Conservation (phyloP, 2,329 filamentous ascomycete species). For the Penicillium sp. region DNA sequence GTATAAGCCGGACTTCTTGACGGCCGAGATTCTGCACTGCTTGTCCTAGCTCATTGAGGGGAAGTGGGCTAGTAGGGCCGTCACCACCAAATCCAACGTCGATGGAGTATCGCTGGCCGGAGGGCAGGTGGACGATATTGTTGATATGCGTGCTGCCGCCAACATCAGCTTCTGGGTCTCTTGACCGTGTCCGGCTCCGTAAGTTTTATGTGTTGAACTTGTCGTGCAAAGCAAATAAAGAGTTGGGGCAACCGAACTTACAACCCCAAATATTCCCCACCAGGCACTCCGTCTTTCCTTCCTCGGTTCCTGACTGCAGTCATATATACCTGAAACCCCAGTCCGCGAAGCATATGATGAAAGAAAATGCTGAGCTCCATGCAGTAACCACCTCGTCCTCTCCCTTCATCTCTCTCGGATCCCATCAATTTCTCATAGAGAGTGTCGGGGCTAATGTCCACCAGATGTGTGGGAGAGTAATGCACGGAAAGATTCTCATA, state of each 20-base stretch:
- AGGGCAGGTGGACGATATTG: constrained; percentile 59
- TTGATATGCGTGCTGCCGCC: constrained; percentile 59
- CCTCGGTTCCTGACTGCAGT: constrained; percentile 54
- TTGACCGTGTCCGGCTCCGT: not conserved
- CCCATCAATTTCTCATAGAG: constrained; percentile 58
- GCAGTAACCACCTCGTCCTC: constrained; percentile 63
- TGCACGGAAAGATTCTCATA: constrained; percentile 64
- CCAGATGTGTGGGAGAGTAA: constrained; percentile 49
- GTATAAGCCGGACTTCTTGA: constrained; percentile 60
- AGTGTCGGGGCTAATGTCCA: constrained; percentile 52
- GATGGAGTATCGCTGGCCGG: constrained; percentile 54
- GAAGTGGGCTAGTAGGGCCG: constrained; percentile 62
- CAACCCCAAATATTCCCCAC: constrained; percentile 34
- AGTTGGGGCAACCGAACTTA: constrained; percentile 14
- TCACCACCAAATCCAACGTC: constrained; percentile 69
- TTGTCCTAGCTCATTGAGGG: constrained; percentile 46
- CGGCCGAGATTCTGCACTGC: constrained; percentile 56
- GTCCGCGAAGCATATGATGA: constrained; percentile 55
- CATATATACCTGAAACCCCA: constrained; percentile 60
- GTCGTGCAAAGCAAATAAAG: not conserved
- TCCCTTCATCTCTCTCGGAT: constrained; percentile 16
- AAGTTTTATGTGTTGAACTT: no score
- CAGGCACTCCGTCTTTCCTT: constrained; percentile 31
- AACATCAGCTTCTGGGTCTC: not conserved
- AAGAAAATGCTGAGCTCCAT: constrained; percentile 64